These are phyloP conservation scores for Trichoderma polysporum DNA, from an alignment of 2,329 filamentous ascomycete genomes.

Conservation along the genomic window DNA sequence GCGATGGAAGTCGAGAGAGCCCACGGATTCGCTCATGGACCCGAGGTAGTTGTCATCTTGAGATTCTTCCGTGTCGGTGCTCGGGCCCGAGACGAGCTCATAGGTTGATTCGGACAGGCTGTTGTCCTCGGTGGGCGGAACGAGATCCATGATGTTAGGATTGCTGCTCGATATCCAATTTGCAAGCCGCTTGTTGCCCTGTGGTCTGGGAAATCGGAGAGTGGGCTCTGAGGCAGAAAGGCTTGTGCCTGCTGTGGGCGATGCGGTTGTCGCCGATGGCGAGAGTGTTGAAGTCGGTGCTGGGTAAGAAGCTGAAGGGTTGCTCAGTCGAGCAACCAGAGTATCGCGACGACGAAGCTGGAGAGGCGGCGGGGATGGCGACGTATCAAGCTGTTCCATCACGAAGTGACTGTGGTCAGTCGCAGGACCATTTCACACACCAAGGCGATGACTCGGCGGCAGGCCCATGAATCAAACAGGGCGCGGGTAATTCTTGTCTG, in stretches of 20 bases:
- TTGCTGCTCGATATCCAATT: slow-evolving; percentile 60
- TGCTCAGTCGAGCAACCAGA: slow-evolving; percentile 29
- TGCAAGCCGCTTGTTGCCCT: slow-evolving; percentile 55
- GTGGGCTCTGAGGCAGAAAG: slow-evolving; percentile 47
- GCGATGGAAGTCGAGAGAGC: slow-evolving; percentile 49
- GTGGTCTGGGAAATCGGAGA: slow-evolving; percentile 57
- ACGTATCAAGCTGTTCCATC: slow-evolving; percentile 51
- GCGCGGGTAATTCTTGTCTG: neutral
- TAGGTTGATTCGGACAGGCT: slow-evolving; percentile 57
- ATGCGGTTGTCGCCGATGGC: slow-evolving; percentile 21
- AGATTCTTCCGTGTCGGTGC: slow-evolving; percentile 54
- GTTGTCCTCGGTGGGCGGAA: slow-evolving; percentile 47
- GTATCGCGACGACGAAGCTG: slow-evolving; percentile 30
- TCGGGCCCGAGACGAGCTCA: slow-evolving; percentile 49
- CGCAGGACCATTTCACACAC: slow-evolving; percentile 29
- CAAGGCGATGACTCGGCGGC: slow-evolving; percentile 25
- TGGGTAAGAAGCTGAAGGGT: slow-evolving; percentile 22
- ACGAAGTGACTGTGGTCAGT: slow-evolving; percentile 41
- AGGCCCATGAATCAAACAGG: slow-evolving; percentile 24
- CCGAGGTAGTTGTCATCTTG: slow-evolving; percentile 50
- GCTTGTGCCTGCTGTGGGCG: slow-evolving; percentile 22
- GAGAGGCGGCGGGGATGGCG: slow-evolving; percentile 31
- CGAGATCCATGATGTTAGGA: slow-evolving; percentile 55
- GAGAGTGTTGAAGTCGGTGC: neutral
- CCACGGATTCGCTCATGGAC: slow-evolving; percentile 50